Conservation (phyloP, 106 monocot genomes). For the Dendrobium chrysotoxum region DNA sequence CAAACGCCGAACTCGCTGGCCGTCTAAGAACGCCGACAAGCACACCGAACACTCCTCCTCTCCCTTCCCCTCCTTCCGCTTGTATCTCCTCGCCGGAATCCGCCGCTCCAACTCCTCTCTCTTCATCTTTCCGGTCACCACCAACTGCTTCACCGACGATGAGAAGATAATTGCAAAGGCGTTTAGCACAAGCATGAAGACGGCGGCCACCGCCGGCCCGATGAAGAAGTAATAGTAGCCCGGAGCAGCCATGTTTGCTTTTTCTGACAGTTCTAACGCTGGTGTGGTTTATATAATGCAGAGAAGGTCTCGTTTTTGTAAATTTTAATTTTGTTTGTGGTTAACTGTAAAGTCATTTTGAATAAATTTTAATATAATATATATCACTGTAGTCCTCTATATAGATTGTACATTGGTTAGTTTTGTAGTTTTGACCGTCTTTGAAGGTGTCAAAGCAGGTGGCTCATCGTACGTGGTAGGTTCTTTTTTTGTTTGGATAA, state of each 20-base stretch:
- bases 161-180: conserved; percentile 7
- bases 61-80: neutral
- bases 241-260: neutral
- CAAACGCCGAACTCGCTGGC: conserved; percentile 23
- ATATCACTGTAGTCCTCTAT: no score
- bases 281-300: neutral
- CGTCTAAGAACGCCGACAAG: conserved; percentile 25
- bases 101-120: no score
- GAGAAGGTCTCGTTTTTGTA: neutral
- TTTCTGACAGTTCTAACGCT: neutral
- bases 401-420: no score
- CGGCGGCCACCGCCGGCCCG: conserved; percentile 1
- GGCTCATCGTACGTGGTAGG: no score
- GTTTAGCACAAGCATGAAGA: conserved; percentile 9
- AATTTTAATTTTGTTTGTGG: no score
- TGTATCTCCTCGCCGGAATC: conserved; percentile 10
- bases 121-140: neutral
- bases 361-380: no score
- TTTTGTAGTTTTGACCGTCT: no score
- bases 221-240: conserved; percentile 1
- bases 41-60: conserved; percentile 31
- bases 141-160: neutral
- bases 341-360: no score
- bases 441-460: no score
- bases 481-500: no score